Conservation (phyloP, 495 filamentous ascomycete genomes). For the Wilcoxina mikolae region DNA sequence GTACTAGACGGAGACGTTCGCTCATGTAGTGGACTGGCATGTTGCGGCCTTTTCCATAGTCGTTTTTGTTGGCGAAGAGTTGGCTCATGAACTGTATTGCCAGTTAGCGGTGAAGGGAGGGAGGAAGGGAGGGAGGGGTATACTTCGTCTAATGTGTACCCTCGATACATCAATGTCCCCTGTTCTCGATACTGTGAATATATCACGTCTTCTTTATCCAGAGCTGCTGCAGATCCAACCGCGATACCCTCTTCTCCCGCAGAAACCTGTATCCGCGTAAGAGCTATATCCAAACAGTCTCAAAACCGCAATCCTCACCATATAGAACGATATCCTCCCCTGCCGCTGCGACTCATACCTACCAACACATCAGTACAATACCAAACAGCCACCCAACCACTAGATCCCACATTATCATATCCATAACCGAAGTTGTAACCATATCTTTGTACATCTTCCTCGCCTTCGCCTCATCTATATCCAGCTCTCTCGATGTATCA, state of each 20-base stretch:
- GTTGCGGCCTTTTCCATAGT: conserved; percentile 70
- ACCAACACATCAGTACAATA: background rate
- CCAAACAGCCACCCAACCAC: background rate
- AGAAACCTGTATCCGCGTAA: conserved; percentile 35
- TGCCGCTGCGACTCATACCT: conserved; percentile 42
- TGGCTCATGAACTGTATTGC: conserved; percentile 72
- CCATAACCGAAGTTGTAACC: conserved; percentile 43
- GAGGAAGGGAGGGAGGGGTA: background rate
- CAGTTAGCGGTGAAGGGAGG: background rate
- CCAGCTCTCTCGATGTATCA: conserved; percentile 44
- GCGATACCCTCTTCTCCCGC: conserved; percentile 92
- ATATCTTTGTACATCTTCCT: conserved; percentile 45
- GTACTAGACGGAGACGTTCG: conserved; percentile 61
- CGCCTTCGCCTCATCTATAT: conserved; percentile 54
- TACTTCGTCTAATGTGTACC: conserved; percentile 50
- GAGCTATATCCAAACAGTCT: background rate
- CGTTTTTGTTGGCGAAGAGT: conserved; percentile 75
- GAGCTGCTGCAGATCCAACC: conserved; percentile 68
- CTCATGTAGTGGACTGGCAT: conserved; percentile 96
- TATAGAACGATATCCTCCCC: conserved; percentile 84
- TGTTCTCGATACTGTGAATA: conserved; percentile 94
- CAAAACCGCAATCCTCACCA: conserved; percentile 41
- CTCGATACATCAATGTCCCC: conserved; percentile 77
- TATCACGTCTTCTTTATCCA: conserved; percentile 70
- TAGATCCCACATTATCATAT: conserved; percentile 9